Percentiles rank a stretch among this genome's conserved stretches.
phyloP scores from a whole-genome alignment of 2,329 filamentous ascomycete species.

The Ascochyta fabae region DNA sequence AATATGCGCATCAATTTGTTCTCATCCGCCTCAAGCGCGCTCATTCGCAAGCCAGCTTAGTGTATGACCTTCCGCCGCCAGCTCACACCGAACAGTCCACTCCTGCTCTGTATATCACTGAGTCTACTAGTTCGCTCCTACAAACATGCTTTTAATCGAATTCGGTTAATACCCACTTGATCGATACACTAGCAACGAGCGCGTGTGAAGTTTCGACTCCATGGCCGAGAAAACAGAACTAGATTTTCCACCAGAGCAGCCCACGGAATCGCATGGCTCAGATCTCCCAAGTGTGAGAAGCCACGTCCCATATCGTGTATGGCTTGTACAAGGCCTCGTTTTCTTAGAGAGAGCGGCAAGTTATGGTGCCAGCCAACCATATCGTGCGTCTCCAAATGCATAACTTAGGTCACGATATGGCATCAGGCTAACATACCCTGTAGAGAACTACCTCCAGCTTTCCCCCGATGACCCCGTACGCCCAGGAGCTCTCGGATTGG shows the following conservation, averaged over 20 bases:
- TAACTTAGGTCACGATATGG: not conserved
- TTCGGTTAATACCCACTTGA: not conserved
- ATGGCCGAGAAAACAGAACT: not conserved
- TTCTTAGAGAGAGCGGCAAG: conserved; percentile 8
- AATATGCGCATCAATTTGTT: not conserved
- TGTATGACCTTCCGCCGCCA: not conserved
- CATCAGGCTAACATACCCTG: not conserved
- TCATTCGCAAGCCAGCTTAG: not conserved
- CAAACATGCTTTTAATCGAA: not conserved
- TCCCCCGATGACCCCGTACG: conserved; percentile 35
- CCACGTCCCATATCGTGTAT: conserved; percentile 1
- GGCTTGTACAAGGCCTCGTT: conserved; percentile 4
- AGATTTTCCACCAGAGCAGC: not conserved
- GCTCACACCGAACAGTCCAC: not conserved
- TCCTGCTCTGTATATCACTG: not conserved
- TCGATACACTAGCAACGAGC: not conserved
- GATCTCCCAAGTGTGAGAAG: conserved; percentile 2
- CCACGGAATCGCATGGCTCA: not conserved
- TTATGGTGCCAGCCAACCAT: conserved; percentile 3
- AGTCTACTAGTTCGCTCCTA: not conserved
- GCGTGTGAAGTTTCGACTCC: not conserved
- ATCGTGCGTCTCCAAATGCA: conserved; percentile 4
- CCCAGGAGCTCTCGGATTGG: conserved; percentile 22
- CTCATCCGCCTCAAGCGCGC: not conserved
- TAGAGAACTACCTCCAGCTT: conserved; percentile 49